Percentiles rank a stretch among this genome's conserved stretches.
phyloP scores from a whole-genome alignment of 169 alveolate genomes.

The Plasmodium cynomolgi region DNA sequence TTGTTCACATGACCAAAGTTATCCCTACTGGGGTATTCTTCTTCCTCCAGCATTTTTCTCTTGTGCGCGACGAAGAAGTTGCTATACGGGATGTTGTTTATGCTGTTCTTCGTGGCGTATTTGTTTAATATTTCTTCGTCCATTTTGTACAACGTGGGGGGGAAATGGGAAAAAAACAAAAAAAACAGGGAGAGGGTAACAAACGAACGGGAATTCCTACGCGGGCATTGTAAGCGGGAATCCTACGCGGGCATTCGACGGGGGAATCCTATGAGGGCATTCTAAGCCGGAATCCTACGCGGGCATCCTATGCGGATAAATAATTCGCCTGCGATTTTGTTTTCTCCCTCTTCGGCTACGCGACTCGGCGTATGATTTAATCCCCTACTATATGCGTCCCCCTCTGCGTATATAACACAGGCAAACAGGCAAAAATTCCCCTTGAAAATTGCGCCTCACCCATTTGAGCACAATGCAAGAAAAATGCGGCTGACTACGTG shows the following conservation, averaged over 20 bases:
- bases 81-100: slow-evolving; percentile 47
- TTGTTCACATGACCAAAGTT: background rate
- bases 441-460: background rate
- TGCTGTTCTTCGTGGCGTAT: background rate
- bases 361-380: background rate
- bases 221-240: background rate
- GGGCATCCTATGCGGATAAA: background rate
- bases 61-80: background rate
- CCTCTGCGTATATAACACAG: background rate
- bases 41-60: slow-evolving; percentile 7
- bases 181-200: background rate
- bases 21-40: background rate
- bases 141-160: slow-evolving; percentile 18
- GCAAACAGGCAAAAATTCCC: background rate
- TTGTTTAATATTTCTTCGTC: slow-evolving; percentile 12
- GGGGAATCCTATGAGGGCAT: background rate
- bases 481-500: background rate
- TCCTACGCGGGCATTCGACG: background rate
- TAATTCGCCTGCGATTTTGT: background rate
- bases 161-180: background rate
- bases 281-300: background rate
- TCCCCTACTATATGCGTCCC: background rate
- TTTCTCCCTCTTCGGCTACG: background rate
- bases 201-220: background rate
- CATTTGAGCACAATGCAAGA: background rate